These are phyloP conservation scores for Ilyonectria destructans DNA, from an alignment of 2,329 filamentous ascomycete species.

Conservation along the genomic window DNA sequence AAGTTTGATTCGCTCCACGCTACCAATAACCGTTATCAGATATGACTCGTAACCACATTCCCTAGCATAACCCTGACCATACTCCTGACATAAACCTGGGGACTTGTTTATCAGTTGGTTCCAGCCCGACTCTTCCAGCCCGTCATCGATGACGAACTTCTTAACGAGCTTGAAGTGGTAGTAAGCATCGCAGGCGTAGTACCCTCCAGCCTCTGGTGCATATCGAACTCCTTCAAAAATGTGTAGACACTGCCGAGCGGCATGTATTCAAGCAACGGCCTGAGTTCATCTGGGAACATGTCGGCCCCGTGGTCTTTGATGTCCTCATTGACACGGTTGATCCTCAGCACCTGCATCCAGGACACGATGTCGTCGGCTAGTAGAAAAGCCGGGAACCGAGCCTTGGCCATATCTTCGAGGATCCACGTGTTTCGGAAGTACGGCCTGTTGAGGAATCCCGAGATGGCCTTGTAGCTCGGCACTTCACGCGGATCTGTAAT, in stretches of 20 bases:
- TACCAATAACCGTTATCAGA: no score
- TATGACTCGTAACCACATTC: no score
- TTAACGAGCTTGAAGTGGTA: slow-evolving; percentile 39
- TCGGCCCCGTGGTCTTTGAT: slow-evolving; percentile 43
- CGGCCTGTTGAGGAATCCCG: slow-evolving; percentile 40
- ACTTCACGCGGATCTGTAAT: slow-evolving; percentile 43
- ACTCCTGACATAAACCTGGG: not conserved
- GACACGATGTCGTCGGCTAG: slow-evolving; percentile 44
- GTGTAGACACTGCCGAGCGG: slow-evolving; percentile 43
- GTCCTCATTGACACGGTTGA: slow-evolving; percentile 46
- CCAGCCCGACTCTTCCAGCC: not conserved
- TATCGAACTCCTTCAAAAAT: slow-evolving; percentile 44
- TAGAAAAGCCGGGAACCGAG: slow-evolving; percentile 42
- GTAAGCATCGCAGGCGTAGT: slow-evolving; percentile 7
- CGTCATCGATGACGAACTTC: slow-evolving; percentile 41
- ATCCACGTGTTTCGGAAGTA: slow-evolving; percentile 47
- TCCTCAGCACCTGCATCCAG: slow-evolving; percentile 45
- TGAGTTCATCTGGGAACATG: slow-evolving; percentile 42
- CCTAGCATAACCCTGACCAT: no score
- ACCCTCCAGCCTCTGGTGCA: slow-evolving; percentile 37
- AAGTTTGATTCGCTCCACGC: no score
- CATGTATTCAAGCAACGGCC: slow-evolving; percentile 43
- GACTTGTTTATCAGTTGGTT: not conserved
- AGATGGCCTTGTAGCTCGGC: slow-evolving; percentile 45
- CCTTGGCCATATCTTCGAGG: slow-evolving; percentile 44